Evolutionary conservation across 352 stramenopile species (phyloP), one percentile per base, ranked within the genome.

Genomic region (Globisporangium viniferum): DNA sequence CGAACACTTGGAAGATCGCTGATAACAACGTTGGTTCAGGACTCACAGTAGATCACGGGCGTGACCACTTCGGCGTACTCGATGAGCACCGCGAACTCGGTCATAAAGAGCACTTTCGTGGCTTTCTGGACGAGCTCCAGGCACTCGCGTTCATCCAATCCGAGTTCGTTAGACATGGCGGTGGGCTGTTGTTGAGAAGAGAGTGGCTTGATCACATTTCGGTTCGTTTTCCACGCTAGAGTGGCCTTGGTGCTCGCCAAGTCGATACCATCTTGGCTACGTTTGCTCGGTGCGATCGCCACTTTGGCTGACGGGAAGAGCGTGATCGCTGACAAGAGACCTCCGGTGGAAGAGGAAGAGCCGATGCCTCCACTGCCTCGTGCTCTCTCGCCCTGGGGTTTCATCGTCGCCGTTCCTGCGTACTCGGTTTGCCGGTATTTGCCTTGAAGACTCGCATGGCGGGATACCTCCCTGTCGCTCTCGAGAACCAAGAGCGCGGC

Each of bases 1-100:
- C 7, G 10, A 41, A 41, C 35, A 9, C 7, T 14, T 14, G 35
- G 35, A 41, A 41, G 35, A 41, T 41, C 10, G 35, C 2, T 51
- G 15, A 51, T 51, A 24, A 15, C 49, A 56, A 18, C 31, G 22
- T 33, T 18, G 22, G 49, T 2, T 56, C 9, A 14, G 49, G 3
- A 70, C 49, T 27, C 41, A 61, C 46, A 65, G 36, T 63, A 70
- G 39, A 70, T 39, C 35, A 73, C 22, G 5, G 68, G 68, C 33
- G 66, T 73, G 22, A 64, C 62, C n/a, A 73, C 63, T 48, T 73
- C 68, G 10, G 54, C 56, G 56, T 66, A 73, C 51, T 73, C 68
- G 68, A 70, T 67, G 29, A 73, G 68, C 18, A 73, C 44, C 14
- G 59, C 41, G 49, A 35, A 73, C 59, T 71, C 68, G 29, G 41